Evolutionary conservation across 306 rosid species (phyloP).

Genomic region (Corylus heterophylla): DNA sequence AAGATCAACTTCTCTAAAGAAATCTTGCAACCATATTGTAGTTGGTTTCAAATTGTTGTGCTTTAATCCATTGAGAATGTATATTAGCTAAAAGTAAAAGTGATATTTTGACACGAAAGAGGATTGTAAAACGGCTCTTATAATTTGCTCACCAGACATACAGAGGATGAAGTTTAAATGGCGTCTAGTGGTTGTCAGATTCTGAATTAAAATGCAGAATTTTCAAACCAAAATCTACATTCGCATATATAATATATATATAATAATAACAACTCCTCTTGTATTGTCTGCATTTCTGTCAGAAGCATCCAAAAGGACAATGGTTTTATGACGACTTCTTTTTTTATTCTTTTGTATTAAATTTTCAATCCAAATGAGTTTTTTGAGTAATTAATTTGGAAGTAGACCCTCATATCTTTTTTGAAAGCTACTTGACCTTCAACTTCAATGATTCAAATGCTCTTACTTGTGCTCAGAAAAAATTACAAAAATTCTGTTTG

Average conservation of each 20-base stretch:
- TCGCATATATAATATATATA: background rate
- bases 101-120: too few relatives aligned
- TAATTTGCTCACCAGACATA: too few relatives aligned
- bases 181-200: slow-evolving; percentile 9
- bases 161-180: background rate
- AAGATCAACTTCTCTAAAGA: too few relatives aligned
- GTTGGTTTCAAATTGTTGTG: too few relatives aligned
- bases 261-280: too few relatives aligned
- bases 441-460: background rate
- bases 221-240: background rate
- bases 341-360: background rate
- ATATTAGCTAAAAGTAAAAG: too few relatives aligned
- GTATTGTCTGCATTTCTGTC: too few relatives aligned
- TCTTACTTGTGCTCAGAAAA: background rate
- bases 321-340: background rate
- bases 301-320: too few relatives aligned
- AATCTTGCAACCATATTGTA: too few relatives aligned
- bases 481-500: too few relatives aligned
- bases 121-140: too few relatives aligned
- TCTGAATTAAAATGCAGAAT: background rate
- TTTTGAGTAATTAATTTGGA: background rate
- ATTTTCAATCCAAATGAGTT: background rate
- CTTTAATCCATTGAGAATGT: too few relatives aligned
- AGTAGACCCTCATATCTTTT: background rate
- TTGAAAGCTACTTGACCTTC: slow-evolving; percentile 12